Base-by-base conservation (phyloP, 2,329 filamentous ascomycete genomes). In the Penicillium sp. region DNA sequence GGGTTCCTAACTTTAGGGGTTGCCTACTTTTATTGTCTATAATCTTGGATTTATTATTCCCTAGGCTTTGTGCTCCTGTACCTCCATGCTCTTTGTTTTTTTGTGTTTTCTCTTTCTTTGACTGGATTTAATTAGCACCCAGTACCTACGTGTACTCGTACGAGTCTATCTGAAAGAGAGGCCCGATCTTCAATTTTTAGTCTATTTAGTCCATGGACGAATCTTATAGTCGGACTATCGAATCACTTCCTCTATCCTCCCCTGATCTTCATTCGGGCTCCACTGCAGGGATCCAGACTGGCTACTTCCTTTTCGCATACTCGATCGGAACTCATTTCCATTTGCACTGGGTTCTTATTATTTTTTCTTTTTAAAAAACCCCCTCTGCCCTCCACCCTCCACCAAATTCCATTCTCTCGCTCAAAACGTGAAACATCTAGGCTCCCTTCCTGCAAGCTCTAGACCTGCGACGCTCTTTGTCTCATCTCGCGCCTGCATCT, bases 391-490 rank as follows among this genome's bases (percentile, higher is more conserved):
- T 16, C 11, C 2, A 31, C 22, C 43, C 5, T 49, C 24, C 13
- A 10, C 14, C 50, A 36, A 50, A 14, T 11, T 31, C 18, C 22
- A 48, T 53, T 45, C 49, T 44, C 43, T 43, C 52, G 39, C 49
- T 55, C 29, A 6, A 13, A 32, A 34, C 39, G 31, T 52, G 49
- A 57, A 55, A 57, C 44, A 29, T 14, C 1, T 5, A 34, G 9
- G 32, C 32, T 14, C 45, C 47, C 49, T 44, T 36, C 42, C n/a
- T 49, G 40, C 47, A 52, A 39, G 24, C 24, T 43, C 46, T 9
- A 47, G 27, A 49, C 18, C 45, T 60, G 60, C 51, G 42, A 57
- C 62, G 52, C 48, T 56, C 43, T 52, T 48, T 55, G 60, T 63
- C 52, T 59, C 57, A 56, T 62, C 52, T 49, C 3, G 44, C 50